Conservation (phyloP, 108 stramenopile genomes). For the Pseudonitzschia delicatissima region DNA sequence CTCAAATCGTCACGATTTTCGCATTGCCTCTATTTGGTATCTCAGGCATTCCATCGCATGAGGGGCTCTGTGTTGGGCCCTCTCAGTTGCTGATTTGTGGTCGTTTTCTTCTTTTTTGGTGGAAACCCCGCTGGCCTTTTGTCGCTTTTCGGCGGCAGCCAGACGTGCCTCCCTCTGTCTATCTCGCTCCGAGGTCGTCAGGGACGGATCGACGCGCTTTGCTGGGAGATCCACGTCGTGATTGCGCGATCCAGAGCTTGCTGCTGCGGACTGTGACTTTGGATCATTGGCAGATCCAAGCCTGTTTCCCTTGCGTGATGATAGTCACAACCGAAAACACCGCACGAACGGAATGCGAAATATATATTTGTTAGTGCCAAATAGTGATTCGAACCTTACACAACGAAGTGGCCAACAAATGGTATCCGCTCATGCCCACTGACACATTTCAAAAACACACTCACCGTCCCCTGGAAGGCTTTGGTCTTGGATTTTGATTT, state of each 20-base stretch:
- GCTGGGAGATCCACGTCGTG: slow-evolving; percentile 18
- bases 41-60: slow-evolving; percentile 55
- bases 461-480: slow-evolving; percentile 48
- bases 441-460: slow-evolving; percentile 15
- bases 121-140: slow-evolving; percentile 26
- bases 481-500: neutral
- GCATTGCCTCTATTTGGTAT: too few relatives aligned
- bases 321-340: neutral
- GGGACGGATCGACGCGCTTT: slow-evolving; percentile 37
- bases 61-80: slow-evolving; percentile 50
- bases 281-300: slow-evolving; percentile 40
- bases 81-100: slow-evolving; percentile 26
- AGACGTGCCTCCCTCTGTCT: slow-evolving; percentile 35
- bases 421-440: too few relatives aligned
- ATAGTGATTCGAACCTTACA: neutral
- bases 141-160: slow-evolving; percentile 48
- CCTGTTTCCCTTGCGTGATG: slow-evolving; percentile 34
- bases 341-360: neutral
- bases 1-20: too few relatives aligned
- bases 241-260: neutral
- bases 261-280: neutral
- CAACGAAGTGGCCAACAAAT: neutral
- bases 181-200: slow-evolving; percentile 43
- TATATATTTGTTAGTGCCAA: neutral
- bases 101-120: slow-evolving; percentile 18